Evolutionary conservation across 2,329 filamentous ascomycete genomes (phyloP), one percentile per base, ranked within the genome.

Genomic region (Mycogone perniciosa): DNA sequence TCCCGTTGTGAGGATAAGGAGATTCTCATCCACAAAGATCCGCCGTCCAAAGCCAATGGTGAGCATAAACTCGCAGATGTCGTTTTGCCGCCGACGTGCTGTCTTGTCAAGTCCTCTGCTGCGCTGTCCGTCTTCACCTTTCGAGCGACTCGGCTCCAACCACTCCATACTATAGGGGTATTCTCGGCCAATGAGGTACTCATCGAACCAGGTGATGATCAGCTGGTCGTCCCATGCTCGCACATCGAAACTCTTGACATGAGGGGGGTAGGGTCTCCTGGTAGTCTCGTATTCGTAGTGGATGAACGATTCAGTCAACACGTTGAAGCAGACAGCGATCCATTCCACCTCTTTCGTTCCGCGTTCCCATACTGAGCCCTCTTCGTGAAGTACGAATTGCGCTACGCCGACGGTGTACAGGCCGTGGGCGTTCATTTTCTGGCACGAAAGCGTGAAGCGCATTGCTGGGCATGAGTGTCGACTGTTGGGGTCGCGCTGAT

Each of bases 161-260:
- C 48, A 53, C 34, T 53, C 31, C 43, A 53, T 47, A 6, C 51
- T 38, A 35, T 53, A 50, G 5, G 48, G 41, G n/a, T 53, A 53
- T 13, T 51, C 43, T 11, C 43, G 29, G 40, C 47, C 50, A 13
- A 53, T 47, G 29, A 53, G 51, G 9, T 53, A 53, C 27, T 53
- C 51, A 43, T 53, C 51, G n/a, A 51, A 53, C 51, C 51, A 53
- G 11, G 48, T 31, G 9, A 53, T 53, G 39, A 53, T n/a, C 6
- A 53, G 44, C 30, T 53, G 43, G 31, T 53, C 51, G 8, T 51
- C 51, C 51, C 51, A 53, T 2, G 33, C 51, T 5, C 48, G 39
- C 31, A 53, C 9, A 43, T 53, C 51, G 40, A 53, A 53, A 39
- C 42, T 39, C 13, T 44, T 50, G 11, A 50, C 44, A 8, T 50